Evolutionary conservation across 2,329 filamentous ascomycete species (phyloP), one percentile per base, ranked within the genome.

Genomic region (Nemania sp.): DNA sequence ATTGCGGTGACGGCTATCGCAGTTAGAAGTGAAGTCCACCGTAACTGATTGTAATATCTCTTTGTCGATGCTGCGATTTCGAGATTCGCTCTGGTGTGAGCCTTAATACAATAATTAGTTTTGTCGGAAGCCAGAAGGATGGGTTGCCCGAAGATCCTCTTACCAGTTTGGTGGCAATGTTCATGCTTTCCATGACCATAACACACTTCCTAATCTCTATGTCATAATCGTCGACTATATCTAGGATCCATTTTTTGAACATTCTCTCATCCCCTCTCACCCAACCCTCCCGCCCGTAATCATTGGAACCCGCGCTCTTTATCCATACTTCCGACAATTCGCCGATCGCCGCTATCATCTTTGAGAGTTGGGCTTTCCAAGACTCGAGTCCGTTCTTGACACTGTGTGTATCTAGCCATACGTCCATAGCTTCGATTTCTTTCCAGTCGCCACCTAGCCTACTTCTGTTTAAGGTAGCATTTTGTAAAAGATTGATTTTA

Each of bases 351-450:
- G 52, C 7, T 55, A 55, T 27, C 15, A 55, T 38, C 52, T 55
- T 55, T 41, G n/a, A n/a, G 15, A 55, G 52, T n/a, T 55, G 52
- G 5, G 22, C 52, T 7, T 55, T 41, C 52, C 52, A 55, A 35
- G 52, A 38, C 24, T 55, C 52, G 8, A 55, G n/a, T 38, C 27
- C 11, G 52, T 41, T 55, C 13, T 55, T 55, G 52, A 55, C n/a
- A 41, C 20, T 5, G 18, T 55, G n/a, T 38, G 24, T 24, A 1
- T 55, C 52, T 22, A 41, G n/a, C 52, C 52, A 55, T 20, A n/a
- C 20, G n/a, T 55, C 52, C 13, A 45, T n/a, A 5, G 18, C 41
- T 8, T 18, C 18, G 18, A 45, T 20, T 43, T 1, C 11, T 43
- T 43, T n/a, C 8, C 8, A 43, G 38, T 43, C 5, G 38, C 38